Percentiles rank a stretch among this genome's conserved stretches.
Conservation (phyloP, 345 rosid species). For the Syzygium jambos region DNA sequence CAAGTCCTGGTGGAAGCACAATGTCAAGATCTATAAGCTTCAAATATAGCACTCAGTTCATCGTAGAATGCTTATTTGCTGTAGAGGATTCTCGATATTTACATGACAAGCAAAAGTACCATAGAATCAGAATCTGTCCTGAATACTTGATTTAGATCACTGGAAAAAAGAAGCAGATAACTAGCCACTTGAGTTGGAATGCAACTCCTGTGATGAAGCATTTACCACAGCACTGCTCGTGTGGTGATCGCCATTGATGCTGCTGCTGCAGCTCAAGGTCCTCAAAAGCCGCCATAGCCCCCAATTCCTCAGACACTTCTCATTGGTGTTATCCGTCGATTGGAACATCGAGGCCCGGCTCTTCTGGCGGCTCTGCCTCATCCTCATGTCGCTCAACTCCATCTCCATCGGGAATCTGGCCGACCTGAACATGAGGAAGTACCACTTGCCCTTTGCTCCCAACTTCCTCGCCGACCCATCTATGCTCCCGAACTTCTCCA, state of each 20-base stretch:
- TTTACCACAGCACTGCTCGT: not conserved
- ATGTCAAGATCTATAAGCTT: not conserved
- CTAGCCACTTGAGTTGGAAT: not conserved
- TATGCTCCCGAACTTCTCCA: not conserved
- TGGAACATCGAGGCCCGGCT: not conserved
- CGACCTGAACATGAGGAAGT: constrained; percentile 34
- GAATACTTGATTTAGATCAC: not conserved
- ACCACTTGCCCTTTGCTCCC: constrained; percentile 34
- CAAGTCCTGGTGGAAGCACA: not conserved
- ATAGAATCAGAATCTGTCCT: not conserved
- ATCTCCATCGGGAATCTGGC: constrained; percentile 38
- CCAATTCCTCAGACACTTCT: constrained; percentile 6
- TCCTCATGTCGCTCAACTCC: constrained; percentile 39
- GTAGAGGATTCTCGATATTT: not conserved
- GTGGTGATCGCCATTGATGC: not conserved
- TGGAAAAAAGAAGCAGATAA: not conserved
- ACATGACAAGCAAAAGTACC: not conserved
- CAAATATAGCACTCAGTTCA: not conserved
- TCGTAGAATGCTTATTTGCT: not conserved
- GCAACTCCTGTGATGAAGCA: not conserved
- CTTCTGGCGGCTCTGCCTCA: constrained; percentile 28
- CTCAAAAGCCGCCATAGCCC: constrained; percentile 26
- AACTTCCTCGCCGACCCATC: not conserved
- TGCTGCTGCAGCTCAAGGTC: constrained; percentile 11
- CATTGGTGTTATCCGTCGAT: not conserved